Evolutionary conservation across 495 filamentous ascomycete species (phyloP).

Genomic region (Daldinia grandis): DNA sequence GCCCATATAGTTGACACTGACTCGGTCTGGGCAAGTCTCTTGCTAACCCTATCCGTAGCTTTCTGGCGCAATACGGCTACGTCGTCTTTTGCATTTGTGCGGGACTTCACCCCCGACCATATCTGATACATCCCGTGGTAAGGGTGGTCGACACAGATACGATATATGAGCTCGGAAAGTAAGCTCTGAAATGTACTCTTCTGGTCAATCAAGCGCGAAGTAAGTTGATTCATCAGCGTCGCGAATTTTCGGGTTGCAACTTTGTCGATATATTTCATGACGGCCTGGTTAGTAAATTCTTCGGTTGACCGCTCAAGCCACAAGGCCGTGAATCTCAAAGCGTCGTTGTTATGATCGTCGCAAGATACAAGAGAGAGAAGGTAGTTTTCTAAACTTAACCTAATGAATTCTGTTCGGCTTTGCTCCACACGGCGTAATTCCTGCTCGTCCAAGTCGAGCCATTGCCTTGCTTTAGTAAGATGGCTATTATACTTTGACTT

Average conservation of each 20-base stretch:
- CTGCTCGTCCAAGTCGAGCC: conserved; percentile 86
- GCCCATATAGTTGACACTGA: conserved; percentile 66
- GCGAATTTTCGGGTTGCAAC: conserved; percentile 94
- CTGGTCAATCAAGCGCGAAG: conserved; percentile 82
- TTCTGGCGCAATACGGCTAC: conserved; percentile 72
- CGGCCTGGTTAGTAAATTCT: conserved; percentile 76
- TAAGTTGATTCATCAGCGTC: conserved; percentile 92
- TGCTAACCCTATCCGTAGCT: conserved; percentile 73
- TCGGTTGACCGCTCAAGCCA: conserved; percentile 87
- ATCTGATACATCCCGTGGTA: conserved; percentile 98
- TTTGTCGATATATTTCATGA: conserved; percentile 68
- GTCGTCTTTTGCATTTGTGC: conserved; percentile 71
- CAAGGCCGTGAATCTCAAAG: conserved; percentile 91
- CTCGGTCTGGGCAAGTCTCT: conserved; percentile 57
- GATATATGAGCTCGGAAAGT: conserved; percentile 73
- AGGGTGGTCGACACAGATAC: conserved; percentile 90
- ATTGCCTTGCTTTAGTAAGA: conserved; percentile 75
- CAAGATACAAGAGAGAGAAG: conserved; percentile 82
- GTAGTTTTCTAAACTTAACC: conserved; percentile 93
- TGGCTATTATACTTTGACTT: conserved; percentile 50
- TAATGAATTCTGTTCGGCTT: conserved; percentile 80
- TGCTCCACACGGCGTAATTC: conserved; percentile 81
- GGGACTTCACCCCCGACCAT: conserved; percentile 77
- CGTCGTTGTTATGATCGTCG: conserved; percentile 87
- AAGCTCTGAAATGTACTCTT: conserved; percentile 74